Base-by-base conservation (phyloP, 2,329 filamentous ascomycete species). In the Plectosphaerella sp. region DNA sequence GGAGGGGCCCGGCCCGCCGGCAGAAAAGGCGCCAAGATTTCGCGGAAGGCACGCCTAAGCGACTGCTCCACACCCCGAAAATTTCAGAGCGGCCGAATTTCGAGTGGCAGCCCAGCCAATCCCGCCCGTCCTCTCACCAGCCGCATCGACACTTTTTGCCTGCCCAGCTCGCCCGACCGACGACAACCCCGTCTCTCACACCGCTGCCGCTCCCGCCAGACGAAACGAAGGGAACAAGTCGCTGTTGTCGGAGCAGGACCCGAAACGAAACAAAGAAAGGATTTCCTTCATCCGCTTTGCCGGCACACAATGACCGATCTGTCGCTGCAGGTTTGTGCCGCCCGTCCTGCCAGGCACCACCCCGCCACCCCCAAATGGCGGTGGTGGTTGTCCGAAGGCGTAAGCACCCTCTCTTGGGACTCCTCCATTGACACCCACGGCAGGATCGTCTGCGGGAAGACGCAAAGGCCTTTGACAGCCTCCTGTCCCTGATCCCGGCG, bases 401-500 rank as follows among this genome's bases (percentile, higher is more conserved):
- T n/a, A 14, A 24, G 24, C 42, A 43, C 22, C 41, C 41, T 18
- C n/a, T 12, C n/a, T 43, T 16, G 41, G 18, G 37, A 39, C 16
- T 18, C 14, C 15, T 18, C 35, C 7, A 50, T 58, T 53, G 41
- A 51, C 51, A 48, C 49, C 47, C 12, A 51, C 37, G 15, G 35
- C 54, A 61, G 51, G 55, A 54, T 22, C 59, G 58, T 52, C 56
- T 61, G 51, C 57, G 58, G 33, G 62, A 42, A 57, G 76, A 82
- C 59, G 73, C 89, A 58, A 82, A 89, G 72, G 88, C 90, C 58
- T 96, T 96, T 64, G 88, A 95, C 71, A 90, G 90, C 45, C 76
- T 96, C 49, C 76, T 96, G 67, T 93, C 90, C 53, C 77, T 96
- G 57, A 96, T 95, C 54, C 91, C 92, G 41, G 90, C 91, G 55